phyloP scores from a whole-genome alignment of 208 protist genomes.

The Leishmania lainsoni region DNA sequence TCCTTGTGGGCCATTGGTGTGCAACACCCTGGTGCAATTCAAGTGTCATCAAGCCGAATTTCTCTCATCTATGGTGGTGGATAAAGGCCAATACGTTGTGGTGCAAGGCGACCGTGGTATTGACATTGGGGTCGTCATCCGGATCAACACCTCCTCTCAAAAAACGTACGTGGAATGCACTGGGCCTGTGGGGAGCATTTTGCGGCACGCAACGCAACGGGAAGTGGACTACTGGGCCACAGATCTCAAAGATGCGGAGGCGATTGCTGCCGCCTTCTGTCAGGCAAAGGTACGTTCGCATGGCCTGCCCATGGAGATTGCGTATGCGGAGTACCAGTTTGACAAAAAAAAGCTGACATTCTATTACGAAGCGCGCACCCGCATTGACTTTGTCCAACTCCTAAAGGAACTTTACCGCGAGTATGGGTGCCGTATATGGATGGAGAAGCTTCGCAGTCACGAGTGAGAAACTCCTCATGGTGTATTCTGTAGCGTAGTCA shows the following conservation, averaged over 20 bases:
- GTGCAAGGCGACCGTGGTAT: slow-evolving; percentile 90
- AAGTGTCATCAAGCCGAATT: slow-evolving; percentile 88
- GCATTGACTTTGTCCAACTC: slow-evolving; percentile 84
- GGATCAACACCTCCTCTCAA: slow-evolving; percentile 49
- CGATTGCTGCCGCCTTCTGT: slow-evolving; percentile 67
- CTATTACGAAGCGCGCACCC: slow-evolving; percentile 79
- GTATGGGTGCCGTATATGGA: slow-evolving; percentile 92
- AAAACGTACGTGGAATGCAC: slow-evolving; percentile 70
- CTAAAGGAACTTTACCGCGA: slow-evolving; percentile 86
- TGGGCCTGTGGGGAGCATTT: slow-evolving; percentile 52
- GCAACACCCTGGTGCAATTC: slow-evolving; percentile 80
- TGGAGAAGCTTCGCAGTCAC: slow-evolving; percentile 77
- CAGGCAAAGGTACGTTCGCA: slow-evolving; percentile 62
- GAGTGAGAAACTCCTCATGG: slow-evolving; percentile 8
- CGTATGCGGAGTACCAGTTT: slow-evolving; percentile 91
- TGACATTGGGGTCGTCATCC: slow-evolving; percentile 88
- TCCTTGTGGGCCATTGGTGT: slow-evolving; percentile 32
- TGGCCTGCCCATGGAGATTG: slow-evolving; percentile 78
- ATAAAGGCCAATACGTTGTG: slow-evolving; percentile 84
- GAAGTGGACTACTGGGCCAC: slow-evolving; percentile 90
- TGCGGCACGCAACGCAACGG: slow-evolving; percentile 76
- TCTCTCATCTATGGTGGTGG: slow-evolving; percentile 53
- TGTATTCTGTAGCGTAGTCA: not conserved
- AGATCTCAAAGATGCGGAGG: slow-evolving; percentile 82
- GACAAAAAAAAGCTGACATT: slow-evolving; percentile 94